Percentiles rank a stretch among this genome's conserved stretches.
Conservation (phyloP, 805 yeast genomes). For the Barnettozyma pratensis region DNA sequence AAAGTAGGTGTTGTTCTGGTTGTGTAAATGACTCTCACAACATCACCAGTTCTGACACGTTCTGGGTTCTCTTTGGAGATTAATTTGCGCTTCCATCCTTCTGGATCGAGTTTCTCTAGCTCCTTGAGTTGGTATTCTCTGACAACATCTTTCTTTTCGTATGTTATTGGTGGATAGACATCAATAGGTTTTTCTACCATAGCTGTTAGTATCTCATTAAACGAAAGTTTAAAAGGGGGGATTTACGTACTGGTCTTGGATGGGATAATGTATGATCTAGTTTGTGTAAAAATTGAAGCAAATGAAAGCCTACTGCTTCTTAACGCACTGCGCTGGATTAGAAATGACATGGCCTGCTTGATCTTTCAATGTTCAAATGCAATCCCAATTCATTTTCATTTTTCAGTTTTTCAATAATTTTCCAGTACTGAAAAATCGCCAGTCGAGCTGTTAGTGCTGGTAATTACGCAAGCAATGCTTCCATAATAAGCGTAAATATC, state of each 20-base stretch:
- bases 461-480: not conserved
- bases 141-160: slow-evolving; percentile 10
- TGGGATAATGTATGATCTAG: slow-evolving; percentile 12
- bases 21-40: slow-evolving; percentile 65
- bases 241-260: slow-evolving; percentile 12
- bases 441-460: not conserved
- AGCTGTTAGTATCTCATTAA: not conserved
- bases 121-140: slow-evolving; percentile 34
- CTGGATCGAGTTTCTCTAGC: slow-evolving; percentile 55
- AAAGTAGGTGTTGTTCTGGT: slow-evolving; percentile 55
- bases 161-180: slow-evolving; percentile 19
- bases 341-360: slow-evolving; percentile 2
- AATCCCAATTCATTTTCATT: not conserved
- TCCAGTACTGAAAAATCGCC: not conserved
- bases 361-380: not conserved
- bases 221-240: not conserved
- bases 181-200: slow-evolving; percentile 11
- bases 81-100: slow-evolving; percentile 58
- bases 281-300: slow-evolving; percentile 3
- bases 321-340: slow-evolving; percentile 1
- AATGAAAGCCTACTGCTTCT: not conserved
- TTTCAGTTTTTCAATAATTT: no score
- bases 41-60: slow-evolving; percentile 69
- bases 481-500: not conserved
- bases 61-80: slow-evolving; percentile 42